A percentile compares a stretch with the other conserved stretches of the same genome.
phyloP scores from a whole-genome alignment of 257 asterid species.

The Forsythia suspensa region DNA sequence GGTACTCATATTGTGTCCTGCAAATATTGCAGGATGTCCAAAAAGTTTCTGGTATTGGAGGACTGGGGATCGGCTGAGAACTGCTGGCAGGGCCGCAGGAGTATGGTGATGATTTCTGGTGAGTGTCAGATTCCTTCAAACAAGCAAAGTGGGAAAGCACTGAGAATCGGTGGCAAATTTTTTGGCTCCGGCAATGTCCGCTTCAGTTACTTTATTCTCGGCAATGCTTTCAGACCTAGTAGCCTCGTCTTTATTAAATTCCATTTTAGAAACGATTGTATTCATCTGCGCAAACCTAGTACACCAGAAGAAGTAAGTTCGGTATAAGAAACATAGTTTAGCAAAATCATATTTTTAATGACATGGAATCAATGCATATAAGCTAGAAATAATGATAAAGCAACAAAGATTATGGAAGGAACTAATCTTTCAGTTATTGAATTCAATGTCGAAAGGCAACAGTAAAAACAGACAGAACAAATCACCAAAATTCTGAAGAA shows the following conservation, averaged over 20 bases:
- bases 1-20: slow-evolving; percentile 34
- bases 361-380: not conserved
- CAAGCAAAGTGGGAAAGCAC: not conserved
- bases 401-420: not conserved
- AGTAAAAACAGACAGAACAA: not conserved
- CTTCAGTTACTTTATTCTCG: slow-evolving; percentile 45
- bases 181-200: slow-evolving; percentile 59
- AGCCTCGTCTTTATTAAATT: slow-evolving; percentile 63
- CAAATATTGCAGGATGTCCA: slow-evolving; percentile 64
- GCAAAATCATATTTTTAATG: slow-evolving; percentile 6
- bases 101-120: not conserved
- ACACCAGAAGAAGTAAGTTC: slow-evolving; percentile 13
- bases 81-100: slow-evolving; percentile 15
- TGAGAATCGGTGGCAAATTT: slow-evolving; percentile 32
- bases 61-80: slow-evolving; percentile 24
- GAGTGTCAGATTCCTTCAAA: not conserved
- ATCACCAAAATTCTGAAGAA: not conserved
- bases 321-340: not conserved
- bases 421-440: not conserved
- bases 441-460: not conserved
- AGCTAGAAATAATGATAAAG: slow-evolving; percentile 10
- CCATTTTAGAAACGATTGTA: slow-evolving; percentile 38
- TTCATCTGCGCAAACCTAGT: slow-evolving; percentile 16
- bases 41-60: slow-evolving; percentile 35
- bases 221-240: slow-evolving; percentile 34